Percentiles rank a stretch among this genome's conserved stretches.
phyloP scores from a whole-genome alignment of 176 grass and related monocot genomes.

The Bonia amplexicaulis region DNA sequence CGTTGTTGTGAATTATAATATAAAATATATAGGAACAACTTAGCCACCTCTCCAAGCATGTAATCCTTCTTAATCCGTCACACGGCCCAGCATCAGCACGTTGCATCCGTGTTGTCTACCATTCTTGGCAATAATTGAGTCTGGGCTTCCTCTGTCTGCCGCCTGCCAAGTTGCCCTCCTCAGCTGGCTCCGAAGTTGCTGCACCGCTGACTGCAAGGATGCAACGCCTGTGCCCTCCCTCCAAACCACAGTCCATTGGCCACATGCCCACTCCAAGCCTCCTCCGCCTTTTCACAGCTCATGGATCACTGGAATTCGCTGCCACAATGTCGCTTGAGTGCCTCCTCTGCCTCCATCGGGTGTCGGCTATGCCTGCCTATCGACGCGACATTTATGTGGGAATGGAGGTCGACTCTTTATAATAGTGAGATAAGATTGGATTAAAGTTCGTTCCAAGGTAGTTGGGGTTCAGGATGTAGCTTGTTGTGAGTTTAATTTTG shows the following conservation, averaged over 20 bases:
- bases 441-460: neutral
- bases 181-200: too few species aligned
- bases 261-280: neutral
- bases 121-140: too few species aligned
- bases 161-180: too few species aligned
- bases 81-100: neutral
- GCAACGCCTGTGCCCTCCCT: neutral
- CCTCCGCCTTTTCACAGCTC: neutral
- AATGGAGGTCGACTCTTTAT: neutral
- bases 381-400: neutral
- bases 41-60: neutral
- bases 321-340: neutral
- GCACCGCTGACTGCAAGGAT: too few species aligned
- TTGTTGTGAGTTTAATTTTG: neutral
- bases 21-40: neutral
- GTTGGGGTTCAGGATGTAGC: neutral
- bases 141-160: too few species aligned
- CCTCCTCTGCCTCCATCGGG: neutral
- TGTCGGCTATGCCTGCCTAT: neutral
- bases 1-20: neutral
- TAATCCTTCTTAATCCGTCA: neutral
- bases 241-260: neutral
- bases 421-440: neutral
- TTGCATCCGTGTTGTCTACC: neutral
- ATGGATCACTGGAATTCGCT: neutral